These are phyloP conservation scores for Magnusiomyces suaveolens DNA, from an alignment of 1,139 yeast genomes.

Conservation along the genomic window DNA sequence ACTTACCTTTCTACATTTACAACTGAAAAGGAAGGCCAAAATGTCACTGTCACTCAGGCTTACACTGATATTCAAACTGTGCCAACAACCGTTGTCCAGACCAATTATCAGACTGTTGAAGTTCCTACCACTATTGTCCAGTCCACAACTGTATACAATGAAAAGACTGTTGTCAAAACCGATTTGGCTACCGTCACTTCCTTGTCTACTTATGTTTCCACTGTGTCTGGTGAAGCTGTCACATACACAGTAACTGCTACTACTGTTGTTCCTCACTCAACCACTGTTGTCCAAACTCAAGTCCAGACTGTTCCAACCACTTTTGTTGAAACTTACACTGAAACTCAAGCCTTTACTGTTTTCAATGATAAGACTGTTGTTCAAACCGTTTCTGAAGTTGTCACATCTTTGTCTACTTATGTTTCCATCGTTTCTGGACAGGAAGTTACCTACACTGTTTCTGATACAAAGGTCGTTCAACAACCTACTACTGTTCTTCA, in stretches of 20 bases:
- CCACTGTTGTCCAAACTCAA: constrained; percentile 3
- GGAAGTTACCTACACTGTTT: not conserved
- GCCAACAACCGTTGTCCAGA: constrained; percentile 3
- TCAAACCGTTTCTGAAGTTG: not conserved
- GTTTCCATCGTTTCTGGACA: not conserved
- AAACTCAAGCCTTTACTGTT: constrained; percentile 3
- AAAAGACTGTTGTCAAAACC: not conserved
- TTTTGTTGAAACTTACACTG: not conserved
- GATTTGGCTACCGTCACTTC: not conserved
- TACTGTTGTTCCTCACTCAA: not conserved
- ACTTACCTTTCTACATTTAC: constrained; percentile 2
- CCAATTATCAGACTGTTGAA: constrained; percentile 3
- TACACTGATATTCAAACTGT: constrained; percentile 3
- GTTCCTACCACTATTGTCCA: constrained; percentile 2
- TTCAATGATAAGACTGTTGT: constrained; percentile 2
- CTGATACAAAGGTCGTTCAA: not conserved
- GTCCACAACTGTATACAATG: constrained; percentile 2
- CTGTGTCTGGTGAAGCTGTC: not conserved
- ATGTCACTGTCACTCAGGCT: not conserved
- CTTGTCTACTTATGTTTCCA: not conserved
- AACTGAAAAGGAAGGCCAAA: constrained; percentile 1
- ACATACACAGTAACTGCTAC: not conserved
- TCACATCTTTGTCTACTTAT: not conserved
- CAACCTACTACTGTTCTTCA: not conserved
- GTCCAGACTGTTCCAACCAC: not conserved